Percentiles rank a stretch among this genome's conserved stretches.
phyloP scores from a whole-genome alignment of 2,329 filamentous ascomycete genomes.

The Colletotrichum paranaense region DNA sequence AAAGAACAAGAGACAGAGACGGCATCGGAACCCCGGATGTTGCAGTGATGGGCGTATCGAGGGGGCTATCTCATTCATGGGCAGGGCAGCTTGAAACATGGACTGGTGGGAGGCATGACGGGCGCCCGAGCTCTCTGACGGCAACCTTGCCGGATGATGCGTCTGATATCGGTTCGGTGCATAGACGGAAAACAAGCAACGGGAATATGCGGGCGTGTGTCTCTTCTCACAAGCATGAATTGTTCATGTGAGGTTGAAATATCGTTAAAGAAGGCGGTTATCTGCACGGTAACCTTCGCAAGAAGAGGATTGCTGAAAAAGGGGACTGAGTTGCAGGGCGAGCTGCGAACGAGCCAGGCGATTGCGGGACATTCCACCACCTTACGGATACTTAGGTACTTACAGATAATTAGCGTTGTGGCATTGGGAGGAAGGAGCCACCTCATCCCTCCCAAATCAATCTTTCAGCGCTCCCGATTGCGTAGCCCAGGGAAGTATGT shows the following conservation, averaged over 20 bases:
- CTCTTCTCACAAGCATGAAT: not conserved
- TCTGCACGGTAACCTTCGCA: not conserved
- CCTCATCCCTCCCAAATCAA: not conserved
- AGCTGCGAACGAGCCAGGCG: slow-evolving; percentile 28
- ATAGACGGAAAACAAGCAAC: not conserved
- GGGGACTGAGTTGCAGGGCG: not conserved
- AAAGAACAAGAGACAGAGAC: not conserved
- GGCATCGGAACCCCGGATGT: slow-evolving; percentile 14
- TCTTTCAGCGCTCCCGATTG: slow-evolving; percentile 4
- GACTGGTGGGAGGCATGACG: slow-evolving; percentile 28
- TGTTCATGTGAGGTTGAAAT: not conserved
- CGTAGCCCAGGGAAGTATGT: slow-evolving; percentile 10
- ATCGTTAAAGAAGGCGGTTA: not conserved
- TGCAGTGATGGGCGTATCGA: slow-evolving; percentile 17
- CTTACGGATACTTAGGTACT: not conserved
- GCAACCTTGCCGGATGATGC: slow-evolving; percentile 24
- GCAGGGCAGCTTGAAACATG: slow-evolving; percentile 33
- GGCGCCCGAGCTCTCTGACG: slow-evolving; percentile 28
- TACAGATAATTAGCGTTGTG: not conserved
- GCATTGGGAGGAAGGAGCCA: slow-evolving; percentile 4
- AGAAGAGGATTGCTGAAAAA: not conserved
- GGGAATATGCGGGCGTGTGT: not conserved
- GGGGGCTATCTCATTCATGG: slow-evolving; percentile 21
- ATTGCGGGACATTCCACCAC: slow-evolving; percentile 11
- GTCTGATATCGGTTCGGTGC: slow-evolving; percentile 19